Evolutionary conservation across 441 rosid genomes (phyloP), one percentile per base, ranked within the genome.

Genomic region (Geranium incanum): DNA sequence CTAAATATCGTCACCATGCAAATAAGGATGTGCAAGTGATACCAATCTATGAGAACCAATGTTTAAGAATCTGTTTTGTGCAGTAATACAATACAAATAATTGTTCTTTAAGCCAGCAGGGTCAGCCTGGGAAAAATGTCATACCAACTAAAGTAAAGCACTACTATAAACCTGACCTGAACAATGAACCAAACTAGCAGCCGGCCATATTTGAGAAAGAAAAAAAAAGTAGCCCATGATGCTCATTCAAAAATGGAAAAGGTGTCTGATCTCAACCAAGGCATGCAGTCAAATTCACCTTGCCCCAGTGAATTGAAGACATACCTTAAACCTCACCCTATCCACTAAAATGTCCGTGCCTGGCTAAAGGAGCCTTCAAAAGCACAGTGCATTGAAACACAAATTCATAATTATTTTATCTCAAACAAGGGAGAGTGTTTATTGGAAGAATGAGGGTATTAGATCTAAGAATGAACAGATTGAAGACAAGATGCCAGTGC

Each of bases 381-480:
- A 50, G 57, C 11, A n/a, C 16, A 13, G 16, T 50, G 2, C n/a
- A 50, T 3, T 11, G 13, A 50, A 13, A 50, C 11, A 11, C 15
- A 12, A 50, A 13, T 50, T 50, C 57, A 9, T 50, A 8, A 11
- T 12, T 13, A 12, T 50, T 50, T 50, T 11, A 50, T 50, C 16
- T 50, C 57, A 11, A 50, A 11, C 4, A 11, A 50, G 57, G 13
- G 12, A 50, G 12, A 50, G 0, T 13, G 3, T 50, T 50, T 50
- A 41, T 41, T 41, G 48, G 48, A 9, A 9, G 48, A 41, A 9
- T 41, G 48, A 41, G 11, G 48, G 11, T 41, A 41, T 41, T 41
- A 41, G 11, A 41, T 41, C 48, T 5, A 41, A 41, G 33, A 79
- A 7, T 59, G 62, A 71, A 66, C 50, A 60, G 74, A 23, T 64